Evolutionary conservation across 768 basidiomycete genomes (phyloP).

Genomic region (Panellus pusillus): DNA sequence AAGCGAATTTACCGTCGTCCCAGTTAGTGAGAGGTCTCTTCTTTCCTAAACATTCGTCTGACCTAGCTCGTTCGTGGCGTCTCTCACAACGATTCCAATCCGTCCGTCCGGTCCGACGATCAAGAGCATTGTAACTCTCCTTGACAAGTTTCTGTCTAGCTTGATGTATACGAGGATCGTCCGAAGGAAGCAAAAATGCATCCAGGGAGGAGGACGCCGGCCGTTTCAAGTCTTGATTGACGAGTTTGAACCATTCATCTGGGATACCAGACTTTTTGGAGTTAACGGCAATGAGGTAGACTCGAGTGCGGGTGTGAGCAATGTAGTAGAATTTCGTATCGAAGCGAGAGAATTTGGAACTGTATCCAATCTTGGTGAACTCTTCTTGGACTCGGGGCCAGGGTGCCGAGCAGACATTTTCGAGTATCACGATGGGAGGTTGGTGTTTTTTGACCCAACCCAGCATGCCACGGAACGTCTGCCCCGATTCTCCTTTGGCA

Average conservation of each 20-base stretch:
- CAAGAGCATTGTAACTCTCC: conserved; percentile 61
- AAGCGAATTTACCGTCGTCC: conserved; percentile 70
- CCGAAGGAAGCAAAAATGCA: conserved; percentile 86
- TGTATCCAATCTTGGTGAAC: conserved; percentile 75
- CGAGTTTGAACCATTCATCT: conserved; percentile 62
- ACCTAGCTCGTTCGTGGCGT: conserved; percentile 82
- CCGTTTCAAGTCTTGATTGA: conserved; percentile 65
- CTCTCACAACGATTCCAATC: conserved; percentile 95
- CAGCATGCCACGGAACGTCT: conserved; percentile 95
- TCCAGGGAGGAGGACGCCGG: conserved; percentile 89
- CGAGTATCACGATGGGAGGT: conserved; percentile 89
- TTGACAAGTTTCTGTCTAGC: conserved; percentile 83
- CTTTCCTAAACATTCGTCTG: conserved; percentile 79
- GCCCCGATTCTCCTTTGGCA: conserved; percentile 87
- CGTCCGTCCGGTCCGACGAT: conserved; percentile 69
- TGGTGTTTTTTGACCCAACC: conserved; percentile 85
- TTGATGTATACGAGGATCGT: conserved; percentile 89
- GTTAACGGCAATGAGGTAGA: conserved; percentile 81
- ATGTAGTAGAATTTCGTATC: conserved; percentile 93
- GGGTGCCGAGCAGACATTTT: conserved; percentile 91
- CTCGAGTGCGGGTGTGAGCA: conserved; percentile 91
- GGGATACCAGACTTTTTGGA: conserved; percentile 61
- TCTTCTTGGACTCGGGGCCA: conserved; percentile 77
- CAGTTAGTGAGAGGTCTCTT: conserved; percentile 89
- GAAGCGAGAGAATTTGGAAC: conserved; percentile 65